These are phyloP conservation scores for Nigrograna mackinnonii DNA, from an alignment of 2,329 filamentous ascomycete species.

Conservation along the genomic window DNA sequence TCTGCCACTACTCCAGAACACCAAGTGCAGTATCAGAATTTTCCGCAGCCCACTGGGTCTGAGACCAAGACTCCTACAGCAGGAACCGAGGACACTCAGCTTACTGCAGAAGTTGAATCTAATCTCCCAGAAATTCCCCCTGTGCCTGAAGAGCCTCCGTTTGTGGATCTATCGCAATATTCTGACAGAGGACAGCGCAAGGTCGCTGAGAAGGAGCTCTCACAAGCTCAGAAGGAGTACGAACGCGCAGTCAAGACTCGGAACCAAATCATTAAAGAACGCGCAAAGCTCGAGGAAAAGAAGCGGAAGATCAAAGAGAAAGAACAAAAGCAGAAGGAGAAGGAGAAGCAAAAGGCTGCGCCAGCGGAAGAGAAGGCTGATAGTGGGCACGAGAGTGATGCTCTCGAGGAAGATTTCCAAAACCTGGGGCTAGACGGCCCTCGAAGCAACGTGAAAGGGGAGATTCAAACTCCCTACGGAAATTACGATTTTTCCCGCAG, in stretches of 20 bases:
- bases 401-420: slow-evolving; percentile 23
- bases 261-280: slow-evolving; percentile 65
- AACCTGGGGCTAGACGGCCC: slow-evolving; percentile 10
- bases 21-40: not conserved
- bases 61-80: too few relatives aligned
- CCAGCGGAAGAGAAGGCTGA: slow-evolving; percentile 18
- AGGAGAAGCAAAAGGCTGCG: slow-evolving; percentile 31
- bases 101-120: slow-evolving; percentile 8
- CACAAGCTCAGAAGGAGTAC: slow-evolving; percentile 65
- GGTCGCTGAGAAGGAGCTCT: slow-evolving; percentile 70
- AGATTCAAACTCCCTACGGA: slow-evolving; percentile 17
- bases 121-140: slow-evolving; percentile 52
- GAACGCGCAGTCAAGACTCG: slow-evolving; percentile 69
- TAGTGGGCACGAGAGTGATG: slow-evolving; percentile 4
- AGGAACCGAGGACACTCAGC: not conserved
- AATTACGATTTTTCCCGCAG: slow-evolving; percentile 36
- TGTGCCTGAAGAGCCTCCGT: slow-evolving; percentile 57
- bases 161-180: slow-evolving; percentile 62
- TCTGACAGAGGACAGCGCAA: slow-evolving; percentile 69
- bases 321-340: slow-evolving; percentile 19
- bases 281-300: slow-evolving; percentile 60
- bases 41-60: not conserved
- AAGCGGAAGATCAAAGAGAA: slow-evolving; percentile 39
- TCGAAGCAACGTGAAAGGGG: slow-evolving; percentile 1
- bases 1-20: slow-evolving; percentile 18